Evolutionary conservation across 148 eudicot species (phyloP).

Genomic region (Euryodendron excelsum): DNA sequence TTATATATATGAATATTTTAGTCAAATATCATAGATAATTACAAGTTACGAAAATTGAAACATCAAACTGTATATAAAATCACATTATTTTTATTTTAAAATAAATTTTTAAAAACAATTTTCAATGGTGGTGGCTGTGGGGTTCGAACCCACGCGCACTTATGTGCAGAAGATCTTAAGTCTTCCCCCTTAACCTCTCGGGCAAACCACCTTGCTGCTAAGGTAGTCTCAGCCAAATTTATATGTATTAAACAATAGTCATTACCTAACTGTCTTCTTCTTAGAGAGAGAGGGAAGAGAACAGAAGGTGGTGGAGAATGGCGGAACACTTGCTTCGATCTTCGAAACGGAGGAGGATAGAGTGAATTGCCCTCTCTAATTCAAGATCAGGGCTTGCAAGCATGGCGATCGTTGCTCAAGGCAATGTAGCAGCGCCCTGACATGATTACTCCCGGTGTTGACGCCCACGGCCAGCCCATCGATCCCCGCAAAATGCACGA

Average conservation of each 20-base stretch:
- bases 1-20: too few species aligned
- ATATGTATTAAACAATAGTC: too few species aligned
- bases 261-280: too few species aligned
- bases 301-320: too few species aligned
- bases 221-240: too few species aligned
- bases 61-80: too few species aligned
- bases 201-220: conserved; percentile 59
- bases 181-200: conserved; percentile 98
- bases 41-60: too few species aligned
- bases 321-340: conserved; percentile 34
- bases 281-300: too few species aligned
- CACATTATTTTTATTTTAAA: too few species aligned
- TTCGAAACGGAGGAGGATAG: conserved; percentile 32
- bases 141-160: conserved; percentile 99
- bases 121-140: conserved; percentile 65
- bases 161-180: conserved; percentile 99
- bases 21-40: too few species aligned
- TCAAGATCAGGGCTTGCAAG: conserved; percentile 31
- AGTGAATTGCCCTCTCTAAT: conserved; percentile 32
- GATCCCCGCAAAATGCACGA: conserved; percentile 14
- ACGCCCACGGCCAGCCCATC: conserved; percentile 14
- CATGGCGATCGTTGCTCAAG: conserved; percentile 29
- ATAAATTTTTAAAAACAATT: too few species aligned
- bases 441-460: conserved; percentile 11
- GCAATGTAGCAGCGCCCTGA: conserved; percentile 15